Conservation (phyloP, 139 green algal genomes). For the Haematococcus sp. region DNA sequence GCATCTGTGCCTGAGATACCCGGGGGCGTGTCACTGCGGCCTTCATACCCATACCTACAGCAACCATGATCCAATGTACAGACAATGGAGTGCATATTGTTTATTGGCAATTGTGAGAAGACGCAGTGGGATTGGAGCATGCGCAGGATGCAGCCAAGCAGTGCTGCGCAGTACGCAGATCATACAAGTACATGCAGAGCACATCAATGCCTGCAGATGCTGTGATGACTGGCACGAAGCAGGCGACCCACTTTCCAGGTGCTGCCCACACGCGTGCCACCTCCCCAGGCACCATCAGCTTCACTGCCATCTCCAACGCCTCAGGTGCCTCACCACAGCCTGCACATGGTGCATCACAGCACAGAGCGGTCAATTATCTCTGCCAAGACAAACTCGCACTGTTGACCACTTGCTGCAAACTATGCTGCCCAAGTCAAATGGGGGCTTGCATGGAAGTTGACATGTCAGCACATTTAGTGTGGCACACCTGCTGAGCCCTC, state of each 20-base stretch:
- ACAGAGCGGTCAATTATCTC: background rate
- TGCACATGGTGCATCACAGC: conserved; percentile 13
- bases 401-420: too few species aligned
- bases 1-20: conserved; percentile 3
- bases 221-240: too few species aligned
- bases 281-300: conserved; percentile 78
- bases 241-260: background rate
- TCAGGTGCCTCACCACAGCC: conserved; percentile 58
- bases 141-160: too few species aligned
- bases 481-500: too few species aligned
- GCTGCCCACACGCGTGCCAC: conserved; percentile 32
- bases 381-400: too few species aligned
- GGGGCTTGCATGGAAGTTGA: too few species aligned
- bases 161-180: too few species aligned
- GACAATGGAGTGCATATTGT: background rate
- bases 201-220: too few species aligned
- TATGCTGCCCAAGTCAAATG: too few species aligned
- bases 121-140: too few species aligned
- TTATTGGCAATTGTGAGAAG: background rate
- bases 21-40: conserved; percentile 24
- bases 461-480: too few species aligned
- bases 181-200: too few species aligned
- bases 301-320: conserved; percentile 61
- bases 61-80: conserved; percentile 2
- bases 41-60: conserved; percentile 25